Evolutionary conservation across 441 rosid species (phyloP).

Genomic region (Syzygium syzygioides): DNA sequence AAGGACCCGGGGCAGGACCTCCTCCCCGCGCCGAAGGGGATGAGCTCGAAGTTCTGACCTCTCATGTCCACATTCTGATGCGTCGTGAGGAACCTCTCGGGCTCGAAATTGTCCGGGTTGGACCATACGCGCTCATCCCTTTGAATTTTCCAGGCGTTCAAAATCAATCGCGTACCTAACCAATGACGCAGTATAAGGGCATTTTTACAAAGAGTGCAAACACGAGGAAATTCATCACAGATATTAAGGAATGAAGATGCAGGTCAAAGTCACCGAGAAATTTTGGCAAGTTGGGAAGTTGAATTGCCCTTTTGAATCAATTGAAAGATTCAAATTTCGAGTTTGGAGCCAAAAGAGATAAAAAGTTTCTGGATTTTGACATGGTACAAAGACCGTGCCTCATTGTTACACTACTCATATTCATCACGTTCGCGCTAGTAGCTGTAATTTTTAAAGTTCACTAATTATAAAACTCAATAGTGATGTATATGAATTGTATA

Average conservation of each 20-base stretch:
- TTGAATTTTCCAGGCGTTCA: conserved; percentile 17
- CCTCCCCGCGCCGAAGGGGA: not conserved
- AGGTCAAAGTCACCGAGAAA: not conserved
- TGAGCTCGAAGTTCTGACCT: not conserved
- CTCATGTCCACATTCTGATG: conserved; percentile 11
- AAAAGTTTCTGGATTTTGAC: not conserved
- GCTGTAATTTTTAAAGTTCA: not conserved
- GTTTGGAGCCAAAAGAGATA: not conserved
- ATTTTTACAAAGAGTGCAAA: not conserved
- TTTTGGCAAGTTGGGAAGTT: not conserved
- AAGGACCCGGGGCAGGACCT: conserved; percentile 16
- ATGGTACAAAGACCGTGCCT: not conserved
- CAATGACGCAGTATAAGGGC: not conserved
- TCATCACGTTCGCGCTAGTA: not conserved
- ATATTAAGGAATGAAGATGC: not conserved
- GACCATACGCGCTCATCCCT: conserved; percentile 23
- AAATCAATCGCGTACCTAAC: conserved; percentile 16
- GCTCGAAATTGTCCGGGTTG: conserved; percentile 14
- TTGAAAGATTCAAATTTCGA: not conserved
- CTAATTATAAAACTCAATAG: not conserved
- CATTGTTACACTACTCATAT: not conserved
- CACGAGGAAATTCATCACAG: not conserved
- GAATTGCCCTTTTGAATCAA: not conserved
- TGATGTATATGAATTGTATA: not conserved
- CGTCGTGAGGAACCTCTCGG: conserved; percentile 27